Base-by-base conservation (phyloP, 2,329 filamentous ascomycete genomes). In the Claviceps sp. region DNA sequence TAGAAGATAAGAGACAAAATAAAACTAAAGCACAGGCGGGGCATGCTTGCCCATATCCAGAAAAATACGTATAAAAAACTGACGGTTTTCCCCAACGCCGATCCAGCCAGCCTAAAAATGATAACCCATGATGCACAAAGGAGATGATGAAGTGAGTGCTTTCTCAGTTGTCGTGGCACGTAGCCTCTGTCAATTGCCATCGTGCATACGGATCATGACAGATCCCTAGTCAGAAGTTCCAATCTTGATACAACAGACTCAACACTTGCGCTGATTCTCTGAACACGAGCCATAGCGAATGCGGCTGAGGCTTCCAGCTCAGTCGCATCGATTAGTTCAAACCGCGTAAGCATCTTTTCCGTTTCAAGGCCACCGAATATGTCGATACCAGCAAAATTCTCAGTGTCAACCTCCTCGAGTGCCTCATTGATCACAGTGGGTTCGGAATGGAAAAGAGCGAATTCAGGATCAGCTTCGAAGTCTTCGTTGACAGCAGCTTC, bases 311-410 rank as follows among this genome's bases (percentile, higher is more conserved):
- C 63, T 49, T 75, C 74, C 50, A 77, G 74, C 54, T 77, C 70
- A 1, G 72, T 70, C 26, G 71, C 72, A 52, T 85, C 76, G 34
- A 86, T 70, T n/a, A 89, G 74, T 57, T 85, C 78, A 59, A 78
- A 80, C 48, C 78, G 74, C 14, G 78, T 70, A 47, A 81, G 70
- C 2, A 75, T 68, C 73, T 90, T 90, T 59, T 85, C 82, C 1
- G 77, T 63, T 55, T 76, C 71, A 54, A 86, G 69, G 40, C 76
- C 76, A 47, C 75, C 75, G 46, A 78, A 75, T 56, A 76, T 65
- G 56, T 72, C 63, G 55, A 68, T 53, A 56, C 67, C 55, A 43
- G 65, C 61, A 50, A 74, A 63, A 38, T 61, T 64, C 13, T 73
- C 73, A 18, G 70, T 67, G 52, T 76, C 68, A 26, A 75, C 54